Evolutionary conservation across 148 eudicot species (phyloP), one percentile per base, ranked within the genome.

Genomic region (Chenopodium formosanum): DNA sequence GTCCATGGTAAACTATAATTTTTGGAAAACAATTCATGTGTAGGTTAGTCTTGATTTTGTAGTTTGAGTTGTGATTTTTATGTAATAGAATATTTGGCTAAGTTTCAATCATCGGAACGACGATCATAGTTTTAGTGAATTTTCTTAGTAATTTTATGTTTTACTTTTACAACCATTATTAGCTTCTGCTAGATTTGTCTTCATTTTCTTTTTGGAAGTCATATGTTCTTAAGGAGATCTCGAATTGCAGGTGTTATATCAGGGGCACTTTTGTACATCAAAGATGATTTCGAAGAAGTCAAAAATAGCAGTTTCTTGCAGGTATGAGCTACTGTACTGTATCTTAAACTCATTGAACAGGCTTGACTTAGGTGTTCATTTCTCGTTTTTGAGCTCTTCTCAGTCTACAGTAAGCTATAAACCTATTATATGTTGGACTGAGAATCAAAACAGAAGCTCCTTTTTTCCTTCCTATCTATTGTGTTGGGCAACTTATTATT

Each of bases 181-280:
- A 32, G 34, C 34, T 32, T 32, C 34, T 32, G 34, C 34, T 32
- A 29, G 31, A 0, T 32, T 12, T 48, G 17, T 34, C 53, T 62
- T 48, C 48, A 10, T 12, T 48, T 40, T 22, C 53, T 44, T 44
- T 74, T 62, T 14, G 77, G 63, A 12, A 72, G 32, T 84, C 58
- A n/a, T 47, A 53, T 68, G 37, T 70, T 56, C 25, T 23, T 67
- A 53, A 77, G 48, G 20, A 32, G 62, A 23, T 31, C 37, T 81
- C 52, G 70, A 25, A 64, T 83, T 78, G 79, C 92, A 95, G 98
- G 98, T 72, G 98, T 95, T 25, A 94, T 95, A 85, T 95, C 97
- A 19, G 97, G 98, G 75, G 98, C 98, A 29, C 92, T 95, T 78
- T 81, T 95, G 69, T 95, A 94, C 83, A 94, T 94, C 53, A 87